Evolutionary conservation across 768 basidiomycete species (phyloP).

Genomic region (Phylloporus arenicola): DNA sequence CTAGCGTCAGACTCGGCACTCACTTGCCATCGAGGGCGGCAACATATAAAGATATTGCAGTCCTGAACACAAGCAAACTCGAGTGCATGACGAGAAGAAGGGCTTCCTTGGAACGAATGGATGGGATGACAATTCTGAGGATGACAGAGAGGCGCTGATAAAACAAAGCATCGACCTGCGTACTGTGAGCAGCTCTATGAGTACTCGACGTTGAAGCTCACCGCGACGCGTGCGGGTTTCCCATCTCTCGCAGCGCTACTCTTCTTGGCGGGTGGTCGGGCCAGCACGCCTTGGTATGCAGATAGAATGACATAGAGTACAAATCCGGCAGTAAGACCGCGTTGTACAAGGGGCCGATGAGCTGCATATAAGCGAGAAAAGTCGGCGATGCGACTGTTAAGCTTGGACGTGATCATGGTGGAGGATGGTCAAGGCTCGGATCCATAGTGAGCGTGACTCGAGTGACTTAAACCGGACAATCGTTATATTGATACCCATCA

Average conservation of each 20-base stretch:
- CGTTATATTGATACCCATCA: neutral
- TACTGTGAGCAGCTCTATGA: neutral
- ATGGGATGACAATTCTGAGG: slow-evolving; percentile 83
- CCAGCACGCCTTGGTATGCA: slow-evolving; percentile 55
- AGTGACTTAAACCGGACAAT: neutral
- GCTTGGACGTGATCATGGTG: slow-evolving; percentile 25
- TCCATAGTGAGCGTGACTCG: slow-evolving; percentile 8
- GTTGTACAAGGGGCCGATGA: slow-evolving; percentile 71
- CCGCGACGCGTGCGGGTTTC: slow-evolving; percentile 61
- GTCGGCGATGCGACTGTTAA: slow-evolving; percentile 37
- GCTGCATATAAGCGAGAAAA: slow-evolving; percentile 50
- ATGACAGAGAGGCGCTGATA: slow-evolving; percentile 74
- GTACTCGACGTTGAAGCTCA: slow-evolving; percentile 30
- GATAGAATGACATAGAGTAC: slow-evolving; percentile 63
- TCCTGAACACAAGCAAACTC: slow-evolving; percentile 80
- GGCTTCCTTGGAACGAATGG: slow-evolving; percentile 81
- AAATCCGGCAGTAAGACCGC: slow-evolving; percentile 61
- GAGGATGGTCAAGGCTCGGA: neutral
- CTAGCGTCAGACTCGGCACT: slow-evolving; percentile 21
- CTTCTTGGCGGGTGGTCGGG: slow-evolving; percentile 31
- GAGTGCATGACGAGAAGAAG: slow-evolving; percentile 85
- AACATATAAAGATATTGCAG: slow-evolving; percentile 89
- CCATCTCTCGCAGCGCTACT: slow-evolving; percentile 26
- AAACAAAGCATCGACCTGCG: slow-evolving; percentile 86
- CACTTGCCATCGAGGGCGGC: slow-evolving; percentile 90